Conservation (phyloP, 1,139 yeast species). For the Eremothecium gossypii region DNA sequence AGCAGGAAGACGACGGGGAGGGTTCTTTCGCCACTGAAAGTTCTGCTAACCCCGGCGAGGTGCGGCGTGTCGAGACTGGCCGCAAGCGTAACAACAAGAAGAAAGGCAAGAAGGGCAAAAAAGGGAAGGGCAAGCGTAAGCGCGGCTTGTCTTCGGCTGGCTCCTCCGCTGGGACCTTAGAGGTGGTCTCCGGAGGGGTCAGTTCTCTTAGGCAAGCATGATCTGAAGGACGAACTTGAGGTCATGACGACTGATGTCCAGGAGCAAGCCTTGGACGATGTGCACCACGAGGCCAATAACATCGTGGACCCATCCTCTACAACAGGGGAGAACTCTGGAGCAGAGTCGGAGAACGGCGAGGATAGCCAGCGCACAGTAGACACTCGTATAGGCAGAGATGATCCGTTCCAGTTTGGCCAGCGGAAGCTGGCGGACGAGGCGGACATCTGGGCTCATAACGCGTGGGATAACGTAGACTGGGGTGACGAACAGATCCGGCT, state of each 20-base stretch:
- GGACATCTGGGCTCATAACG: constrained; percentile 87
- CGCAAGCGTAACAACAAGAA: constrained; percentile 14
- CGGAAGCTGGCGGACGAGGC: constrained; percentile 61
- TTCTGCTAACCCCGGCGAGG: constrained; percentile 3
- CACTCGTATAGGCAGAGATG: constrained; percentile 66
- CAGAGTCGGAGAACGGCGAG: neutral
- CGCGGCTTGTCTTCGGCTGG: neutral
- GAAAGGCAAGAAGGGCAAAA: constrained; percentile 10
- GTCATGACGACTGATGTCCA: constrained; percentile 21
- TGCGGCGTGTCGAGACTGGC: constrained; percentile 8
- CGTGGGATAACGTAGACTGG: constrained; percentile 99
- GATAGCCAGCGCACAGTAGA: constrained; percentile 10
- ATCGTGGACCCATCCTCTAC: neutral
- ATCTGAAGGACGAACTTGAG: constrained; percentile 13
- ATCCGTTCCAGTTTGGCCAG: constrained; percentile 89
- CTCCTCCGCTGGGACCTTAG: constrained; percentile 3
- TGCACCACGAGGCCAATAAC: constrained; percentile 17
- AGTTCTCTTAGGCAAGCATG: constrained; percentile 27
- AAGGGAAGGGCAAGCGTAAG: constrained; percentile 2
- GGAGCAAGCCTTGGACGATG: constrained; percentile 17
- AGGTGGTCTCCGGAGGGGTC: constrained; percentile 14
- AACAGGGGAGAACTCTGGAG: no score
- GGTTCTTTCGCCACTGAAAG: constrained; percentile 3
- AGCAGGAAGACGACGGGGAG: constrained; percentile 4
- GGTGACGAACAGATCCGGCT: constrained; percentile 77